These are phyloP conservation scores for Ophiostoma pallidulum DNA, from an alignment of 2,329 filamentous ascomycete species.

Conservation along the genomic window DNA sequence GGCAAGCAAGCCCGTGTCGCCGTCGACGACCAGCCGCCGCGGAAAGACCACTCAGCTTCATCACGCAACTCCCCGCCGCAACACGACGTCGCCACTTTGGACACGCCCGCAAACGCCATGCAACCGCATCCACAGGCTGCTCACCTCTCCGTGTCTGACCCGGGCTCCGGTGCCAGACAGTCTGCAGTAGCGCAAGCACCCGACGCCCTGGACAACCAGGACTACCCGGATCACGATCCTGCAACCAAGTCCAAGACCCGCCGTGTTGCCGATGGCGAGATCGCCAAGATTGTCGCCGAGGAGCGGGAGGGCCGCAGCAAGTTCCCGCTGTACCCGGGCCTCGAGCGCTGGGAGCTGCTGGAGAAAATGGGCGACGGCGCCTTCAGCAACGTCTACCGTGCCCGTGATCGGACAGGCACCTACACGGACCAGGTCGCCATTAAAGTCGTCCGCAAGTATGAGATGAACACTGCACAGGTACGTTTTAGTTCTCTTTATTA, in stretches of 20 bases:
- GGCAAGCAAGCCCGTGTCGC: conserved; percentile 79
- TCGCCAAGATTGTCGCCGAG: conserved; percentile 81
- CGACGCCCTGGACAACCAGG: neutral
- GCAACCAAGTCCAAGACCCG: conserved; percentile 30
- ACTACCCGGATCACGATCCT: conserved; percentile 19
- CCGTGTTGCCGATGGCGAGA: conserved; percentile 53
- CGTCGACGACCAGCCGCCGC: conserved; percentile 38
- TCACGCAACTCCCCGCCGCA: conserved; percentile 30
- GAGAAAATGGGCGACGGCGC: conserved; percentile 99
- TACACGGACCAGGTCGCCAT: conserved; percentile 73
- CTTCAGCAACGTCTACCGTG: conserved; percentile 97
- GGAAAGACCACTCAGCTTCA: conserved; percentile 36
- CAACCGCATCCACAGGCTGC: conserved; percentile 32
- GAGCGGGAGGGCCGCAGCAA: conserved; percentile 80
- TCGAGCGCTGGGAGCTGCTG: conserved; percentile 75
- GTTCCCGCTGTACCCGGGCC: conserved; percentile 74
- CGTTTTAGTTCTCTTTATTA: conserved; percentile 33
- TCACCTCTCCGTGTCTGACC: conserved; percentile 32
- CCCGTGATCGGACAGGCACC: conserved; percentile 62
- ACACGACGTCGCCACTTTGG: too few relatives aligned
- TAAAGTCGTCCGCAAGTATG: conserved; percentile 97
- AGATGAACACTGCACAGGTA: conserved; percentile 99
- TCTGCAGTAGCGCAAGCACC: conserved; percentile 2
- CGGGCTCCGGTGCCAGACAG: neutral
- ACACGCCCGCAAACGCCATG: conserved; percentile 40